phyloP scores from a whole-genome alignment of 495 filamentous ascomycete species.

The Penicillium lagena region DNA sequence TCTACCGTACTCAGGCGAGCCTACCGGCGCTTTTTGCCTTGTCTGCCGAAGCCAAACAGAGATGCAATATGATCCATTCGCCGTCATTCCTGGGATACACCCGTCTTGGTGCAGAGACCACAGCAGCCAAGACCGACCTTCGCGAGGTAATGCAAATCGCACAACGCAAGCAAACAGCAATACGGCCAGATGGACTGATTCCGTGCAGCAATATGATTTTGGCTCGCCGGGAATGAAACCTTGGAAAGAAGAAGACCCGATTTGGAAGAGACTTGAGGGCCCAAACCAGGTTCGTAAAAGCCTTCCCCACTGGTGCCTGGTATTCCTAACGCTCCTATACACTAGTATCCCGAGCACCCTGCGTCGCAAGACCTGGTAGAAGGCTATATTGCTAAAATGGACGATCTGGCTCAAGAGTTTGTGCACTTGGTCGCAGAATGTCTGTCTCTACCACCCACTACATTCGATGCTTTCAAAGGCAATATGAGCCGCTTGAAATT shows the following conservation, averaged over 20 bases:
- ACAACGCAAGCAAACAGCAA: neutral
- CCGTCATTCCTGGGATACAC: conserved; percentile 50
- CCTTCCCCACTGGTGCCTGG: too few species aligned
- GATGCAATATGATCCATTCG: conserved; percentile 83
- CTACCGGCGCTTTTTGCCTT: conserved; percentile 76
- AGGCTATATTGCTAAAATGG: conserved; percentile 70
- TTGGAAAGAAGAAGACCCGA: conserved; percentile 62
- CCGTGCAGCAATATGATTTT: conserved; percentile 37
- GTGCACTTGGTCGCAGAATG: conserved; percentile 78
- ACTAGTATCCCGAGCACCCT: conserved; percentile 50
- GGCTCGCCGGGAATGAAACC: conserved; percentile 27
- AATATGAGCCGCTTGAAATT: conserved; percentile 87
- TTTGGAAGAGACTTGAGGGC: conserved; percentile 52
- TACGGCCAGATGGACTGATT: too few species aligned
- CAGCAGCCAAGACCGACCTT: conserved; percentile 34
- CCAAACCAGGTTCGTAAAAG: conserved; percentile 22
- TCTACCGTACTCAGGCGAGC: conserved; percentile 61
- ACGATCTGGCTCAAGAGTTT: conserved; percentile 62
- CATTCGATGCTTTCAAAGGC: conserved; percentile 83
- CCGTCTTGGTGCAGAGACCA: conserved; percentile 42
- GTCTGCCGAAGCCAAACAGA: conserved; percentile 65
- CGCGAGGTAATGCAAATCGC: conserved; percentile 20
- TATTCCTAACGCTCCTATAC: neutral
- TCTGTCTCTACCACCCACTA: conserved; percentile 59
- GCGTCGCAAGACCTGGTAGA: conserved; percentile 67